Conservation (phyloP, 2,329 filamentous ascomycete genomes). For the Venturia asperata region DNA sequence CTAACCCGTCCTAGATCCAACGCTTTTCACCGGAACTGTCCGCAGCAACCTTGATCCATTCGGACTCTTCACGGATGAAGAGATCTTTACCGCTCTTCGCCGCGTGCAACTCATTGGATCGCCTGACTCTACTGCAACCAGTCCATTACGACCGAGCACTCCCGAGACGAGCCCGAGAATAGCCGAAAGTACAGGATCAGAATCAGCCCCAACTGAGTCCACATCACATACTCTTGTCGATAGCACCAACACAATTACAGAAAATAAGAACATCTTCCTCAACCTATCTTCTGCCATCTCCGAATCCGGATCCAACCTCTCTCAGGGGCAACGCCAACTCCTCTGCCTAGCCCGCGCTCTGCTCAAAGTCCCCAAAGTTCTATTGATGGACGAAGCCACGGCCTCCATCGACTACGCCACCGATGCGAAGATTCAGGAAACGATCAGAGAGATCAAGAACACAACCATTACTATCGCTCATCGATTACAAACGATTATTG, state of each 20-base stretch:
- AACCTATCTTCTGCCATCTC: slow-evolving; percentile 77
- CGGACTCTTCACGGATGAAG: slow-evolving; percentile 75
- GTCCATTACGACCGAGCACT: slow-evolving; percentile 27
- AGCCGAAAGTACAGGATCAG: slow-evolving; percentile 2
- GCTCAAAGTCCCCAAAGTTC: slow-evolving; percentile 80
- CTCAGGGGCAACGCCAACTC: slow-evolving; percentile 91
- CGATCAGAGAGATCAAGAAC: slow-evolving; percentile 81
- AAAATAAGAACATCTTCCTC: slow-evolving; percentile 92
- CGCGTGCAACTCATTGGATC: slow-evolving; percentile 78
- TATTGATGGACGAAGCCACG: slow-evolving; percentile 99
- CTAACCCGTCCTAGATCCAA: slow-evolving; percentile 57
- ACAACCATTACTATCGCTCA: slow-evolving; percentile 97
- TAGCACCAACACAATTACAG: slow-evolving; percentile 26
- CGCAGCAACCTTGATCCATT: slow-evolving; percentile 93
- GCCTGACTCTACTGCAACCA: slow-evolving; percentile 40
- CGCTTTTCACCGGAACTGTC: slow-evolving; percentile 86
- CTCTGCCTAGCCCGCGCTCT: slow-evolving; percentile 88
- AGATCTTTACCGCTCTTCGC: slow-evolving; percentile 79
- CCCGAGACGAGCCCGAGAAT: slow-evolving; percentile 13
- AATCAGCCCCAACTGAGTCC: slow-evolving; percentile 10
- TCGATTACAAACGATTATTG: slow-evolving; percentile 89
- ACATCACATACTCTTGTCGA: slow-evolving; percentile 14
- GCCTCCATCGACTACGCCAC: slow-evolving; percentile 96
- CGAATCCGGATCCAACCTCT: slow-evolving; percentile 89
- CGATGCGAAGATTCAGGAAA: slow-evolving; percentile 92